A percentile compares a stretch with the other conserved stretches of the same genome.
Evolutionary conservation across 1,284 basidiomycete species (phyloP).

Genomic region (Apiotrichum porosum): DNA sequence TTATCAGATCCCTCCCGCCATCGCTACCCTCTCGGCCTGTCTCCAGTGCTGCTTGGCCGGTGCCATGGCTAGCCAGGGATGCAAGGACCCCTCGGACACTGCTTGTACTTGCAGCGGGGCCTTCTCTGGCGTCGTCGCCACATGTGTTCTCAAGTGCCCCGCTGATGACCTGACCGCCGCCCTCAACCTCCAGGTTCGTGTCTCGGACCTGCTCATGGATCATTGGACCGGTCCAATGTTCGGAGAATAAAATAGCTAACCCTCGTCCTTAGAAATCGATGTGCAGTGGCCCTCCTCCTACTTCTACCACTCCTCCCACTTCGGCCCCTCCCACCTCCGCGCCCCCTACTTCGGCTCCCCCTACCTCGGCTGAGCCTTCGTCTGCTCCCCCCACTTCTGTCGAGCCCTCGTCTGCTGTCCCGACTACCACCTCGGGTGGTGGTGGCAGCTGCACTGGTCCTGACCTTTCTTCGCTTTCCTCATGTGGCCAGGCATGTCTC

Average conservation of each 20-base stretch:
- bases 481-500: conserved; percentile 2
- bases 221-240: too few species aligned
- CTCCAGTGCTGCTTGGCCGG: too few species aligned
- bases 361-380: background rate
- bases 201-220: too few species aligned
- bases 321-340: background rate
- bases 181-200: background rate
- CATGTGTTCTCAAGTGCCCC: background rate
- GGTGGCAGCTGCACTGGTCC: background rate
- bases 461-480: background rate
- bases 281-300: background rate
- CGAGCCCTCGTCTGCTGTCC: background rate
- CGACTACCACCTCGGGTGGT: background rate
- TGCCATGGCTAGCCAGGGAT: too few species aligned
- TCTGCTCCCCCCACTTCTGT: background rate
- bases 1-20: too few species aligned
- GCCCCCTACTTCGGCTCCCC: background rate
- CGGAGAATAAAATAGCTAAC: too few species aligned
- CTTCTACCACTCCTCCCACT: background rate
- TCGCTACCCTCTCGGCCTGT: too few species aligned
- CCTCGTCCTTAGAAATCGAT: too few species aligned
- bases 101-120: background rate
- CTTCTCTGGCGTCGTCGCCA: background rate
- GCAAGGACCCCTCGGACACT: background rate
- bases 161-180: background rate